phyloP scores from a whole-genome alignment of 129 eudicot species.

The Pseudognaphalium luteoalbum region DNA sequence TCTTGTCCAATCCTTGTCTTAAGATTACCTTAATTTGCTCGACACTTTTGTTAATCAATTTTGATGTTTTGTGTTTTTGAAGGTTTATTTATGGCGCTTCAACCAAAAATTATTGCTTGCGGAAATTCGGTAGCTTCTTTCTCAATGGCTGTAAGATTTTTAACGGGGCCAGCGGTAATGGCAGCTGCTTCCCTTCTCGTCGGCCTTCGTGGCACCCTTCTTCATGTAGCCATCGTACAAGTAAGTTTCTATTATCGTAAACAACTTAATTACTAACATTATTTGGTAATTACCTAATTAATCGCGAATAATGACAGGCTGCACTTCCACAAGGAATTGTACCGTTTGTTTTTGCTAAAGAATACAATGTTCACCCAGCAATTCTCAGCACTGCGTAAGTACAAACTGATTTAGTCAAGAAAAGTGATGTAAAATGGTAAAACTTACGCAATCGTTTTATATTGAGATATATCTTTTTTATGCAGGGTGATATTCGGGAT shows the following conservation, averaged over 20 bases:
- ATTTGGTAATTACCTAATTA: not conserved
- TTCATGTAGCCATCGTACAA: slow-evolving; percentile 90
- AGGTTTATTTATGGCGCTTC: slow-evolving; percentile 98
- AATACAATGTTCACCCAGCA: slow-evolving; percentile 90
- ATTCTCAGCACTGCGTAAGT: slow-evolving; percentile 94
- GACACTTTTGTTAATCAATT: not conserved
- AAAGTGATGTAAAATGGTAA: not conserved
- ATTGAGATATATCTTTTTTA: not conserved
- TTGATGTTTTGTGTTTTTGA: not conserved
- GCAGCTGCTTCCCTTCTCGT: slow-evolving; percentile 78
- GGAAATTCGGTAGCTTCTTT: slow-evolving; percentile 82
- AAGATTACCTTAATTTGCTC: not conserved
- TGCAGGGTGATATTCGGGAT: slow-evolving; percentile 90
- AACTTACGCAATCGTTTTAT: not conserved
- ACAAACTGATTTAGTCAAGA: not conserved
- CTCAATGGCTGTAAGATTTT: slow-evolving; percentile 90
- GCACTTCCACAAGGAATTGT: slow-evolving; percentile 99
- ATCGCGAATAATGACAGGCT: slow-evolving; percentile 45
- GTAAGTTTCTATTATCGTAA: slow-evolving; percentile 18
- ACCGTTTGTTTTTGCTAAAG: slow-evolving; percentile 94
- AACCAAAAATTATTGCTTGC: slow-evolving; percentile 94
- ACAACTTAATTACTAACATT: not conserved
- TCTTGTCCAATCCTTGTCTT: slow-evolving; percentile 22
- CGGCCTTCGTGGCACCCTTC: slow-evolving; percentile 91
- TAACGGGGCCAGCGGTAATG: slow-evolving; percentile 96